A percentile compares a stretch with the other conserved stretches of the same genome.
Conservation (phyloP, 73 alveolate species). For the Halteria grandinella region DNA sequence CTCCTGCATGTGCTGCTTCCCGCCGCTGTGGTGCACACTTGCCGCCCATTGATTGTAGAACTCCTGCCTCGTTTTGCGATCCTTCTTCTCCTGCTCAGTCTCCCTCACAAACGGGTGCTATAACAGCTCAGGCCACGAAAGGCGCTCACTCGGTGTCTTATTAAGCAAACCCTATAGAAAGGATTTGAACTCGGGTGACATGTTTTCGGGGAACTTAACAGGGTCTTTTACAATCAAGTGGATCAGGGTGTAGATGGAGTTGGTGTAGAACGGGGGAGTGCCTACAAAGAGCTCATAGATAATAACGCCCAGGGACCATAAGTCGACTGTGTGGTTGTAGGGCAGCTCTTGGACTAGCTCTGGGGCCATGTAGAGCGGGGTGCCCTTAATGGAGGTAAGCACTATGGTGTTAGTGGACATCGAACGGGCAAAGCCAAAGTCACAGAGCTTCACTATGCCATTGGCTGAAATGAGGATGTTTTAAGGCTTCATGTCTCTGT, state of each 20-base stretch:
- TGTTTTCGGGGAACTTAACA: conserved; percentile 97
- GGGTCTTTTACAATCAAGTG: conserved; percentile 97
- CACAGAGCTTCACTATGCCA: conserved; percentile 98
- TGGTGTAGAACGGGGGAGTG: conserved; percentile 99
- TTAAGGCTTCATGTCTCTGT: conserved; percentile 99
- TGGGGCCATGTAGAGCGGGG: conserved; percentile 99
- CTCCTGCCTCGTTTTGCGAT: conserved; percentile 87
- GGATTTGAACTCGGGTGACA: conserved; percentile 92
- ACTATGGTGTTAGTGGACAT: conserved; percentile 96
- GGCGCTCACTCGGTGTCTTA: conserved; percentile 97
- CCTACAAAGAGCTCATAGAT: conserved; percentile 99
- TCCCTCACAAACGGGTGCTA: conserved; percentile 98
- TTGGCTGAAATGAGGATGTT: conserved; percentile 98
- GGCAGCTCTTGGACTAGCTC: conserved; percentile 98
- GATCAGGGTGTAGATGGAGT: conserved; percentile 92
- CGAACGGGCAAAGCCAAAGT: conserved; percentile 99
- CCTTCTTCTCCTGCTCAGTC: conserved; percentile 93
- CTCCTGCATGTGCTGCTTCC: conserved; percentile 47
- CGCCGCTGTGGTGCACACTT: conserved; percentile 71
- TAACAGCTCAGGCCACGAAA: conserved; percentile 98
- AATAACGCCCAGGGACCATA: conserved; percentile 99
- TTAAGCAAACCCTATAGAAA: conserved; percentile 97
- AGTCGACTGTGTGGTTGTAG: conserved; percentile 98
- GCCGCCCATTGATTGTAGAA: conserved; percentile 95
- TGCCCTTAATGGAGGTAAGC: conserved; percentile 98